These are phyloP conservation scores for Rutstroemia sp. DNA, from an alignment of 2,329 filamentous ascomycete species.

Conservation along the genomic window DNA sequence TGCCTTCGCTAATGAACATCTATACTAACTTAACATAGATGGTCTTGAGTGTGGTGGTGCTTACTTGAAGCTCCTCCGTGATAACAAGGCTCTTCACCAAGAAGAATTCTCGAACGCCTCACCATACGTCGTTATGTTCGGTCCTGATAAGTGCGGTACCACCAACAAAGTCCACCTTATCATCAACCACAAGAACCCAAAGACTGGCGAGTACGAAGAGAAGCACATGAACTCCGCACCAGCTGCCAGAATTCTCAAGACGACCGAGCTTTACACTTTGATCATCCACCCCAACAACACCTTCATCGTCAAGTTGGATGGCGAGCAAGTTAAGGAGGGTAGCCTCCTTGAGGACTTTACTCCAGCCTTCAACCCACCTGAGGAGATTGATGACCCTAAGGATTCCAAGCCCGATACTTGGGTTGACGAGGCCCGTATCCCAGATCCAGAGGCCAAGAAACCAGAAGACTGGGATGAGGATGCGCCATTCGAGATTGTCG, in stretches of 20 bases:
- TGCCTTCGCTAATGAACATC: constrained; percentile 1
- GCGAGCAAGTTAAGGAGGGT: constrained; percentile 79
- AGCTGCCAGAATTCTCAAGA: constrained; percentile 82
- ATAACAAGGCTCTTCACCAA: constrained; percentile 93
- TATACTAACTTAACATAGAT: constrained; percentile 46
- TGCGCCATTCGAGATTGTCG: constrained; percentile 90
- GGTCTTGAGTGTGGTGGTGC: constrained; percentile 96
- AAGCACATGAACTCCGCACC: constrained; percentile 89
- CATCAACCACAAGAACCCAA: constrained; percentile 99
- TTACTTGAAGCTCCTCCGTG: constrained; percentile 97
- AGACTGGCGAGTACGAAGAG: constrained; percentile 99
- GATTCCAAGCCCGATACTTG: constrained; percentile 93
- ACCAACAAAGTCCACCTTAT: constrained; percentile 99
- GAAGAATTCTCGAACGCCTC: constrained; percentile 98
- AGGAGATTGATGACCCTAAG: constrained; percentile 91
- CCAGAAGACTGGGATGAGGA: constrained; percentile 99
- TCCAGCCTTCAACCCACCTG: constrained; percentile 85
- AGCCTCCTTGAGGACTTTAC: constrained; percentile 89
- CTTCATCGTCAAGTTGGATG: constrained; percentile 86
- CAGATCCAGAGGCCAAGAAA: constrained; percentile 90
- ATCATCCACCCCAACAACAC: constrained; percentile 96
- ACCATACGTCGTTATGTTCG: constrained; percentile 99
- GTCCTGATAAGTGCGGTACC: constrained; percentile 96
- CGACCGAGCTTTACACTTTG: constrained; percentile 90
- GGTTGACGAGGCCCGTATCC: constrained; percentile 88